Evolutionary conservation across 2,329 filamentous ascomycete genomes (phyloP).

Genomic region (Microsporum ferrugineum): DNA sequence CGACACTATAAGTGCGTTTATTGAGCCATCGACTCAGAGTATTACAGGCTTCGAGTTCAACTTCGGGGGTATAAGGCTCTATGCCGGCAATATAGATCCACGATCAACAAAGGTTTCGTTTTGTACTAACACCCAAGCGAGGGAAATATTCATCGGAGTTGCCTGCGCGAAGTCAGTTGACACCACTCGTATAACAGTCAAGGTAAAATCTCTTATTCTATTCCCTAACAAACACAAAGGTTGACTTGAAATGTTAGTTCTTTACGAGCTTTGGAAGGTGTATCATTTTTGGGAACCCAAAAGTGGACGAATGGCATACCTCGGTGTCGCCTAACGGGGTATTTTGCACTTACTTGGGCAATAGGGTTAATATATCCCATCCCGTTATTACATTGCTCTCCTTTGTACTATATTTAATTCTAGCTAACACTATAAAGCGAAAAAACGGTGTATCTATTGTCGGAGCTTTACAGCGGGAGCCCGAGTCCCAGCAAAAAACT

Average conservation of each 20-base stretch:
- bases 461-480: neutral
- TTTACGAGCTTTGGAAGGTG: slow-evolving; percentile 3
- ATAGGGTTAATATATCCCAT: neutral
- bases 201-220: neutral
- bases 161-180: neutral
- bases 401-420: neutral
- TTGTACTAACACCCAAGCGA: neutral
- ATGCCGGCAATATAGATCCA: neutral
- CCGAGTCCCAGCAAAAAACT: neutral
- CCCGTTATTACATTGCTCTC: neutral
- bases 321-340: neutral
- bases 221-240: neutral
- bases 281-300: neutral
- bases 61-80: neutral
- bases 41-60: neutral
- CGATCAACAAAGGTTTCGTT: slow-evolving; percentile 1
- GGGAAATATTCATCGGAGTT: neutral
- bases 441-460: neutral
- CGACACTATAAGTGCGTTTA: neutral
- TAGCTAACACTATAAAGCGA: neutral
- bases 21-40: neutral
- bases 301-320: neutral
- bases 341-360: neutral
- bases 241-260: neutral
- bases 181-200: neutral